Base-by-base conservation (phyloP, 169 alveolate genomes). In the Plasmodium inui region DNA sequence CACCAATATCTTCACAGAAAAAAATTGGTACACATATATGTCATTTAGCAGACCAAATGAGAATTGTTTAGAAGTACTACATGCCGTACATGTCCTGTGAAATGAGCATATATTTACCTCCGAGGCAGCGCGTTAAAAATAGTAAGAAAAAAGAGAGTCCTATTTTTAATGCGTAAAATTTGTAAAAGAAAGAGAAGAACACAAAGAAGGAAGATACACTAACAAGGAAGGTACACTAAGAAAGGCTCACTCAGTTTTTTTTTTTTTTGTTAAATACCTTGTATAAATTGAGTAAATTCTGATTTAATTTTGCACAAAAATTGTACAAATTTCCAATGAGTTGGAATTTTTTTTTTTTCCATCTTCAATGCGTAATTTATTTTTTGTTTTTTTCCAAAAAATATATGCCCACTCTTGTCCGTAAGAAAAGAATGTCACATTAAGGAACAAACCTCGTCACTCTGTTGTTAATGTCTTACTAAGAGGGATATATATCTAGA, bases 401-500 rank as follows among this genome's bases (percentile, higher is more conserved):
- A 73, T 28, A 74, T 46, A 32, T 84, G 50, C 34, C 37, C 37
- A 44, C 37, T 26, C 8, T 19, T 61, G 78, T 46, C 74, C 41
- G 39, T 74, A 74, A 72, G 84, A 44, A 46, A 74, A 72, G 41
- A 41, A 50, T 84, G 57, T 57, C 55, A 28, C 41, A 17, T 26
- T 74, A 53, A 39, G 41, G 39, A 46, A 84, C 39, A 71, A 44
- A 26, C 83, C 6, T 81, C 32, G 39, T 50, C 30, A 44, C 67
- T 53, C 26, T 41, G 39, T 86, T 37, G 39, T 37, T 74, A 86
- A 37, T 86, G 67, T n/a, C 80, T 53, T 55, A 86, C 44, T 74
- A n/a, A 73, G 44, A n/a, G 41, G 82, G 70, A 14, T 50, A 14
- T 26, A 50, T 34, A 67, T 41, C n/a, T 7, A 19, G 76, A 67